These are phyloP conservation scores for Kalanchoe fedtschenkoi DNA, from an alignment of 164 flowering plant species.

Conservation along the genomic window DNA sequence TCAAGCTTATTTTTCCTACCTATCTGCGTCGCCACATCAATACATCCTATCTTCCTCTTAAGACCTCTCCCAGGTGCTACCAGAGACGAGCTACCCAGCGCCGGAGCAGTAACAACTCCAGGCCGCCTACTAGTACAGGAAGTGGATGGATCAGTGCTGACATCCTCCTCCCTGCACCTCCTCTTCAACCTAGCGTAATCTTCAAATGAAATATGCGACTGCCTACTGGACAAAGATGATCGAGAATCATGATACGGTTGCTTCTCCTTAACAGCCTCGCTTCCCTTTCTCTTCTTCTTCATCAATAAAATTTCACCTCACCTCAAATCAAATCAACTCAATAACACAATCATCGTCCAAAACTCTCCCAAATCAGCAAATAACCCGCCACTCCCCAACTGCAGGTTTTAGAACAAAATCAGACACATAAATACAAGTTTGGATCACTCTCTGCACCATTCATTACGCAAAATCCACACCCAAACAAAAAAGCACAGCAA, in stretches of 20 bases:
- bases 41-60: conserved; percentile 94
- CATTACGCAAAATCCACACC: too few relatives aligned
- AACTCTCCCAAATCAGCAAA: too few relatives aligned
- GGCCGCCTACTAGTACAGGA: conserved; percentile 43
- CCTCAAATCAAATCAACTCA: neutral
- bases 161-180: conserved; percentile 57
- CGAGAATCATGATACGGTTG: conserved; percentile 7
- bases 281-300: conserved; percentile 78
- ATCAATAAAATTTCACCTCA: conserved; percentile 18
- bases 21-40: conserved; percentile 59
- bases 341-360: too few relatives aligned
- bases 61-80: conserved; percentile 57
- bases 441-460: too few relatives aligned
- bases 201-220: conserved; percentile 57
- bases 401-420: too few relatives aligned
- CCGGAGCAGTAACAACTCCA: conserved; percentile 70
- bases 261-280: conserved; percentile 24
- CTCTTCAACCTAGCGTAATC: conserved; percentile 53
- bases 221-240: conserved; percentile 21
- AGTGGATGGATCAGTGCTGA: conserved; percentile 15
- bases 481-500: too few relatives aligned
- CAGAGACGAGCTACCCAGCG: conserved; percentile 43
- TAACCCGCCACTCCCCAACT: too few relatives aligned
- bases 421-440: too few relatives aligned
- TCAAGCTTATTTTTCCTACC: conserved; percentile 84